Conservation (phyloP, 805 yeast genomes). For the Wickerhamomyces chambardii region DNA sequence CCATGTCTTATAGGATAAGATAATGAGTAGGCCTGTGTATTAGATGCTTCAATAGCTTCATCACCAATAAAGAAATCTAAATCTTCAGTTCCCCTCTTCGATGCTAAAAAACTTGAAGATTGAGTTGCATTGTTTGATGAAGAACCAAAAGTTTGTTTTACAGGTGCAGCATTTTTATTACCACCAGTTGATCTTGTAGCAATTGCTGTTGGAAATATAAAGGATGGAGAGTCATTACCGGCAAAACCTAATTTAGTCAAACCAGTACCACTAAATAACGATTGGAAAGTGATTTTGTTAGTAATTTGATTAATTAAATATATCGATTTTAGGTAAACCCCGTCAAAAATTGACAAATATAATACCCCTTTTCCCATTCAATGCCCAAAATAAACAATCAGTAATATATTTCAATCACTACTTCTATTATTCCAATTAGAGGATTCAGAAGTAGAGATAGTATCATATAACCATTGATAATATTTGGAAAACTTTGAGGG, state of each 20-base stretch:
- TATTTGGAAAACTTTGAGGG: too few relatives aligned
- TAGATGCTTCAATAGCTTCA: constrained; percentile 88
- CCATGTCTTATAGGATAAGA: constrained; percentile 96
- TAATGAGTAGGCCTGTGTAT: constrained; percentile 80
- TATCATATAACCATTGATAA: too few relatives aligned
- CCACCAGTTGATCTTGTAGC: constrained; percentile 50
- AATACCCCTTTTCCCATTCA: too few relatives aligned
- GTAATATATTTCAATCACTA: too few relatives aligned
- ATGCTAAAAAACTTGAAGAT: constrained; percentile 35
- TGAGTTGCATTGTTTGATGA: constrained; percentile 10
- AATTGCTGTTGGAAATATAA: constrained; percentile 95
- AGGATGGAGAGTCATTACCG: constrained; percentile 96
- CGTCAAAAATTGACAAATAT: too few relatives aligned
- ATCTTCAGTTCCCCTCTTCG: constrained; percentile 88
- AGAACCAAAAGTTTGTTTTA: constrained; percentile 35
- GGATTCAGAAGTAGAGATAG: too few relatives aligned
- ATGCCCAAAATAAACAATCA: too few relatives aligned
- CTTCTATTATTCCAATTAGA: too few relatives aligned
- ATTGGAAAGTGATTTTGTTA: constrained; percentile 6
- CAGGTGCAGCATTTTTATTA: constrained; percentile 31
- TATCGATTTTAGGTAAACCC: too few relatives aligned
- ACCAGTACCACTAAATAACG: constrained; percentile 82
- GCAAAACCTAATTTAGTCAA: constrained; percentile 96
- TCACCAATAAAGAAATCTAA: constrained; percentile 93
- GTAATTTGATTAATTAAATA: constrained; percentile 2